Evolutionary conservation across 1,284 basidiomycete species (phyloP).

Genomic region (Cerioporus squamosus): DNA sequence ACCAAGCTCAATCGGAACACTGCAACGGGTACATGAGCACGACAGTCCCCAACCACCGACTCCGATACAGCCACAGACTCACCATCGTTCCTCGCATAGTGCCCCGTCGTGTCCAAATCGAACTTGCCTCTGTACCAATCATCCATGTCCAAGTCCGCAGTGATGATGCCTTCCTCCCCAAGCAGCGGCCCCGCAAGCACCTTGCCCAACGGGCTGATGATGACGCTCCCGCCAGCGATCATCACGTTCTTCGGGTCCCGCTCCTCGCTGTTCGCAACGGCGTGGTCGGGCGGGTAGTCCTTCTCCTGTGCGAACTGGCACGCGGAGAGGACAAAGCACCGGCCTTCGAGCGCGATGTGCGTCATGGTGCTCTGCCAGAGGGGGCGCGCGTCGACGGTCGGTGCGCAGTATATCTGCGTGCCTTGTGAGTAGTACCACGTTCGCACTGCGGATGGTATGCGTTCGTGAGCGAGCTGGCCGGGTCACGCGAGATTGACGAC

Average conservation of each 20-base stretch:
- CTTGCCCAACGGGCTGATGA: conserved; percentile 68
- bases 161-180: conserved; percentile 63
- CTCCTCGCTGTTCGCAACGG: conserved; percentile 44
- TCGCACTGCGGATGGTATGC: conserved; percentile 45
- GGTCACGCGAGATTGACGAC: conserved; percentile 19
- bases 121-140: conserved; percentile 70
- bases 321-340: conserved; percentile 74
- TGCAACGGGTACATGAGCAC: conserved; percentile 3
- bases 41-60: neutral
- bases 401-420: conserved; percentile 70
- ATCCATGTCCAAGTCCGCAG: conserved; percentile 67
- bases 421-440: conserved; percentile 66
- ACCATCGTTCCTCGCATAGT: conserved; percentile 72
- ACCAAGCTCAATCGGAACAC: conserved; percentile 27
- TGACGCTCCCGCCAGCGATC: conserved; percentile 72
- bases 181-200: conserved; percentile 72
- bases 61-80: conserved; percentile 33
- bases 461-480: neutral
- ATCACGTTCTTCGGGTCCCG: conserved; percentile 59
- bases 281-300: conserved; percentile 63
- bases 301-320: conserved; percentile 68
- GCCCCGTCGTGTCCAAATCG: conserved; percentile 73
- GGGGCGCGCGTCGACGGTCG: conserved; percentile 71
- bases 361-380: conserved; percentile 70
- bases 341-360: conserved; percentile 77